Percentiles rank a stretch among this genome's conserved stretches.
These are phyloP conservation scores for Coniochaeta pulveracea DNA, from an alignment of 2,329 filamentous ascomycete genomes.

Conservation along the genomic window DNA sequence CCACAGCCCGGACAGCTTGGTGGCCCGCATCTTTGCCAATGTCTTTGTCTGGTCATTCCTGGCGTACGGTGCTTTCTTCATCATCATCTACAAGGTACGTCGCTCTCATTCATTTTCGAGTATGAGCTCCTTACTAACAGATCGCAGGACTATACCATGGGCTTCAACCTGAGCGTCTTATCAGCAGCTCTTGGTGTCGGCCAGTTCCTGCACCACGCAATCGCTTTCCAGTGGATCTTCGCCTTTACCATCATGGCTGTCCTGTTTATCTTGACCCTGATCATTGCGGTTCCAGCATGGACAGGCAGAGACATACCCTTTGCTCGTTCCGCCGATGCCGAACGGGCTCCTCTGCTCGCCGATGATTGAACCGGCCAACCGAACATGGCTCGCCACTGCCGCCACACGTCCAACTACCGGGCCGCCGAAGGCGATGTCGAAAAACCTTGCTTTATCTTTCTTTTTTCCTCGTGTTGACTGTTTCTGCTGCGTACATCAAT, in stretches of 20 bases:
- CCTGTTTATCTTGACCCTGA: slow-evolving; percentile 57
- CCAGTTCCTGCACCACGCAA: slow-evolving; percentile 60
- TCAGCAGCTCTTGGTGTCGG: slow-evolving; percentile 64
- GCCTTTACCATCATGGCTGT: slow-evolving; percentile 72
- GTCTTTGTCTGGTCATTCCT: slow-evolving; percentile 80
- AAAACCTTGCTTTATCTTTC: too few relatives aligned
- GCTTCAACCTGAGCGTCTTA: slow-evolving; percentile 66
- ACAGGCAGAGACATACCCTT: slow-evolving; percentile 46
- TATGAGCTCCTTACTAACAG: not conserved
- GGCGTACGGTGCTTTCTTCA: slow-evolving; percentile 65
- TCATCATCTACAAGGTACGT: slow-evolving; percentile 57
- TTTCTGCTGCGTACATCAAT: too few relatives aligned
- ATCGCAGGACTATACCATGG: slow-evolving; percentile 57
- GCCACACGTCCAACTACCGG: too few relatives aligned
- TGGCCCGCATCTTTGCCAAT: slow-evolving; percentile 73
- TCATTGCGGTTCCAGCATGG: slow-evolving; percentile 53
- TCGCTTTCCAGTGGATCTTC: slow-evolving; percentile 89
- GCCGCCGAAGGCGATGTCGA: too few relatives aligned
- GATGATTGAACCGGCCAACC: too few relatives aligned
- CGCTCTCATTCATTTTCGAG: not conserved
- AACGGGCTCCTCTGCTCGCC: slow-evolving; percentile 50
- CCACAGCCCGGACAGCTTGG: slow-evolving; percentile 50
- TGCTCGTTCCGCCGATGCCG: slow-evolving; percentile 34
- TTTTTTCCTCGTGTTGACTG: too few relatives aligned
- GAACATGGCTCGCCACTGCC: too few relatives aligned